Evolutionary conservation across 78 protist species (phyloP), one percentile per base, ranked within the genome.

Genomic region (Tieghemostelium lacteum): DNA sequence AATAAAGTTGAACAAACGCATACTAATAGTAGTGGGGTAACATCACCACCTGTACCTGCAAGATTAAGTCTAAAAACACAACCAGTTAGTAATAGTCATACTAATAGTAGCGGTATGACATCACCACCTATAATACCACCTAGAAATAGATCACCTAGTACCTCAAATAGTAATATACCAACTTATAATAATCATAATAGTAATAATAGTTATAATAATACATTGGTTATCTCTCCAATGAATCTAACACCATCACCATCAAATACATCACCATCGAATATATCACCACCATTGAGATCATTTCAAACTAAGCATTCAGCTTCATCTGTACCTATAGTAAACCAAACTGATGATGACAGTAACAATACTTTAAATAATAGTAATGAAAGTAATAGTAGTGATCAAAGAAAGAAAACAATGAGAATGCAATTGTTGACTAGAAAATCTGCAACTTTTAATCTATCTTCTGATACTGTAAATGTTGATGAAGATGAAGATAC

Each of bases 401-500:
- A 14, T 45, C 52, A 45, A 45, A 45, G 10, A 45, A 10, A 14
- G 6, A 45, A 45, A n/a, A 7, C 63, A 57, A 7, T 74, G 8
- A 33, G 85, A 60, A 57, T 58, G 17, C 14, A 74, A n/a, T 3
- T 74, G 28, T 37, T 74, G 7, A 36, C 69, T 0, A 29, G 85
- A 40, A 74, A 74, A 37, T 26, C 85, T 37, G 85, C 85, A 34
- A 26, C 70, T 12, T 17, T 74, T 2, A 36, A 26, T n/a, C 69
- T 74, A 1, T 4, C 65, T 2, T 26, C 28, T 36, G 78, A 72
- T 1, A 58, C 2, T 40, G n/a, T n/a, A 8, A 37, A 61, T 37
- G 85, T 39, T 20, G 49, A 26, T 1, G 16, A 73, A 2, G 36
- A 52, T 34, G 78, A 55, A 22, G 55, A 67, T 5, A 65, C n/a